Evolutionary conservation across 208 protist species (phyloP).

Genomic region (Leishmania aethiopica): DNA sequence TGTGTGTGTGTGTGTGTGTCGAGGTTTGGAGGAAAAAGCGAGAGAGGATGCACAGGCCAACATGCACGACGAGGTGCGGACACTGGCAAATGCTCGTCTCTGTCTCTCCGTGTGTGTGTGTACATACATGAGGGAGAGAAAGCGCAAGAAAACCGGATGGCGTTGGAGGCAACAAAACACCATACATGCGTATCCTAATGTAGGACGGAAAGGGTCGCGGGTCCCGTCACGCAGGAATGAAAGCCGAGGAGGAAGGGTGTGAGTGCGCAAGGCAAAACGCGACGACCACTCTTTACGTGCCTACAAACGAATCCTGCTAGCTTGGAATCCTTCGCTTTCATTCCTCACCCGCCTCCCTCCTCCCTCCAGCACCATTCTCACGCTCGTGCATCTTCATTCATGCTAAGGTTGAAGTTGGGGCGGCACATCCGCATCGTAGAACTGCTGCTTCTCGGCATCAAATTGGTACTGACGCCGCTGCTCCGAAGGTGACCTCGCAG

Average conservation of each 20-base stretch:
- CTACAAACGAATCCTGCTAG: background rate
- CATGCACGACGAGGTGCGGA: background rate
- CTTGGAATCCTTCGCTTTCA: too few relatives aligned
- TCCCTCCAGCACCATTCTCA: background rate
- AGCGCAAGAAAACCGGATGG: background rate
- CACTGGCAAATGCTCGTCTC: background rate
- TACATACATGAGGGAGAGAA: background rate
- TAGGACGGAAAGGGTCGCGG: background rate
- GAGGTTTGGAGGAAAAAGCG: background rate
- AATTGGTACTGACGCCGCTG: constrained; percentile 18
- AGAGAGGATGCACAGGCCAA: background rate
- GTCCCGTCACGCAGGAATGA: background rate
- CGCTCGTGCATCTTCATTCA: background rate
- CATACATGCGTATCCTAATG: background rate
- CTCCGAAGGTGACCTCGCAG: background rate
- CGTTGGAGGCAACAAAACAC: background rate
- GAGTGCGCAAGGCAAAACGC: background rate
- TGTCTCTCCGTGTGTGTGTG: background rate
- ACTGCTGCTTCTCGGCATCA: constrained; percentile 11
- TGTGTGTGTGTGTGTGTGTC: background rate
- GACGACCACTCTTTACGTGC: background rate
- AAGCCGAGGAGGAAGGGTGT: background rate
- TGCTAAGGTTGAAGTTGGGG: background rate
- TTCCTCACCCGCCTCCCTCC: background rate
- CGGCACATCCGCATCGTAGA: constrained; percentile 1